Conservation (phyloP, 148 eudicot species). For the Heliosperma pusillum region DNA sequence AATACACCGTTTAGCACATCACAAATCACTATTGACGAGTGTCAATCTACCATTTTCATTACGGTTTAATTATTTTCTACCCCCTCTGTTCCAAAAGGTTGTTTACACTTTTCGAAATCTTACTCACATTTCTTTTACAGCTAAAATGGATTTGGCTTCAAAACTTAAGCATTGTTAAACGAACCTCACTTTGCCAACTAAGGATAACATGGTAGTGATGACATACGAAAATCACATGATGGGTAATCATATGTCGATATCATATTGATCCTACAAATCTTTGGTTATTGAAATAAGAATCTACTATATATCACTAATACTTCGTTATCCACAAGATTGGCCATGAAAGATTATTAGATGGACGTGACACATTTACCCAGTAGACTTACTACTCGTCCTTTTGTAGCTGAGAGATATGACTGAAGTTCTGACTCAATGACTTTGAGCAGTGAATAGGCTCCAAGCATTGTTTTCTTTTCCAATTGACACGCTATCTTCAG, state of each 20-base stretch:
- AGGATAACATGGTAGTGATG: neutral
- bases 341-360: neutral
- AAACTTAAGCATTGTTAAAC: neutral
- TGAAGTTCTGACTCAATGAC: constrained; percentile 92
- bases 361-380: neutral
- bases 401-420: constrained; percentile 78
- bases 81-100: too few relatives aligned
- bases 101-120: too few relatives aligned
- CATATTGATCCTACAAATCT: neutral
- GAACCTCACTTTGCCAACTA: neutral
- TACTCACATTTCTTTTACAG: neutral
- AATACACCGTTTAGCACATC: neutral
- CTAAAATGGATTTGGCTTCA: neutral
- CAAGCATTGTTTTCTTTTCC: constrained; percentile 99
- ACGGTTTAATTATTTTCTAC: neutral
- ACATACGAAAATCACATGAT: neutral
- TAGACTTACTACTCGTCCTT: constrained; percentile 83
- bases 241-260: neutral
- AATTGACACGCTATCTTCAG: constrained; percentile 85
- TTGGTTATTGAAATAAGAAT: neutral
- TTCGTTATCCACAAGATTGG: neutral
- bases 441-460: constrained; percentile 90
- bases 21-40: neutral
- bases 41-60: neutral
- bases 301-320: neutral